Evolutionary conservation across 495 filamentous ascomycete species (phyloP).

Genomic region (Delitschia confertaspora): DNA sequence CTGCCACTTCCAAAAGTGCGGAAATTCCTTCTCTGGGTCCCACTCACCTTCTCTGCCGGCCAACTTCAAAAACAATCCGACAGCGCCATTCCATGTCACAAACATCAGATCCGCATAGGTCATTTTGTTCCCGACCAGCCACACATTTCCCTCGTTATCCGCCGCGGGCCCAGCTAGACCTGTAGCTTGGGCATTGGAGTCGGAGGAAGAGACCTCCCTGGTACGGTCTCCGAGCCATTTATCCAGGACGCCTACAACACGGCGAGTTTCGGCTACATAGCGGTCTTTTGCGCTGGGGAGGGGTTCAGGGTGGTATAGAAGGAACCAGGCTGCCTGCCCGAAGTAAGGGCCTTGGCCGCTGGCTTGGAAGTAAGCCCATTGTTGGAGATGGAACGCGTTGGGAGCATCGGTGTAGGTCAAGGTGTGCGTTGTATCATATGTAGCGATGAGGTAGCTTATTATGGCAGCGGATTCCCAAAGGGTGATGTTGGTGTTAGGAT

Average conservation of each 20-base stretch:
- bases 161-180: too few species aligned
- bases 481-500: slow-evolving; percentile 18
- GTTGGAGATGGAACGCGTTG: slow-evolving; percentile 31
- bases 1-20: slow-evolving; percentile 16
- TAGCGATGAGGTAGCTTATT: slow-evolving; percentile 31
- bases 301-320: slow-evolving; percentile 39
- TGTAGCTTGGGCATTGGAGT: slow-evolving; percentile 14
- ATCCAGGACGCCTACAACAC: slow-evolving; percentile 43
- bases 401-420: slow-evolving; percentile 25
- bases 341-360: slow-evolving; percentile 38
- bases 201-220: too few species aligned
- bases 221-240: slow-evolving; percentile 32
- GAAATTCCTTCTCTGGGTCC: slow-evolving; percentile 25
- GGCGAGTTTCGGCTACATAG: slow-evolving; percentile 41
- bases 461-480: slow-evolving; percentile 31
- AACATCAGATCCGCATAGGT: slow-evolving; percentile 44
- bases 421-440: slow-evolving; percentile 30
- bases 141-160: slow-evolving; percentile 31
- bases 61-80: slow-evolving; percentile 26
- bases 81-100: slow-evolving; percentile 36
- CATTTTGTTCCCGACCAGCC: slow-evolving; percentile 45
- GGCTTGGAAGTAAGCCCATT: slow-evolving; percentile 41
- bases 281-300: slow-evolving; percentile 40
- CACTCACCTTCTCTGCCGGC: slow-evolving; percentile 33
- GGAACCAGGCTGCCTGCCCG: slow-evolving; percentile 39